Conservation (phyloP, 2,329 filamentous ascomycete genomes). For the Aspergillus tamarii region DNA sequence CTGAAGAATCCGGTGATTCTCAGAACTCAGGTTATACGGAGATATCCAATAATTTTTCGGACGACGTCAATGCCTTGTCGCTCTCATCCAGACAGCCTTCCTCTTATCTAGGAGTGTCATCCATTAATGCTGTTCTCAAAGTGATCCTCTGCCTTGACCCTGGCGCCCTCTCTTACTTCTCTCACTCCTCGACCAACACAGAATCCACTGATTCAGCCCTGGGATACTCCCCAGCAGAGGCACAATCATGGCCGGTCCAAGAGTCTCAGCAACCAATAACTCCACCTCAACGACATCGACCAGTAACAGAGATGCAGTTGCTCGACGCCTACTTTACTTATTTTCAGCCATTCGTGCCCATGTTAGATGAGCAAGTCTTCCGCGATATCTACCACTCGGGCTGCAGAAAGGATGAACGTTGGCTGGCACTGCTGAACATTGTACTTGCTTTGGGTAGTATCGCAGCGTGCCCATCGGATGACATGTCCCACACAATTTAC, state of each 20-base stretch:
- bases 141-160: conserved; percentile 66
- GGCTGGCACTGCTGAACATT: conserved; percentile 74
- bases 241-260: conserved; percentile 30
- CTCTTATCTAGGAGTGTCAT: conserved; percentile 74
- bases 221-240: conserved; percentile 24
- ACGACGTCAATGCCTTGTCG: conserved; percentile 72
- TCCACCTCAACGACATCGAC: conserved; percentile 55
- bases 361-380: conserved; percentile 73
- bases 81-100: conserved; percentile 62
- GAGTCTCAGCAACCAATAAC: conserved; percentile 40
- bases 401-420: conserved; percentile 67
- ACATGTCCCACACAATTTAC: conserved; percentile 70
- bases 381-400: conserved; percentile 66
- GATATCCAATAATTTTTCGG: conserved; percentile 64
- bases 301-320: conserved; percentile 67
- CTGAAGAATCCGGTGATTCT: conserved; percentile 59
- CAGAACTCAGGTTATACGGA: conserved; percentile 56
- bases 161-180: conserved; percentile 51
- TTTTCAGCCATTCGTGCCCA: conserved; percentile 71
- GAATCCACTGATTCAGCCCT: conserved; percentile 19
- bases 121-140: conserved; percentile 73
- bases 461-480: conserved; percentile 63
- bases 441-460: conserved; percentile 77
- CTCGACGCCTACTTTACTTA: conserved; percentile 77
- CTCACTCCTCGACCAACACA: conserved; percentile 39